Evolutionary conservation across 495 filamentous ascomycete genomes (phyloP).

Genomic region (Hypoxylon intermedium): DNA sequence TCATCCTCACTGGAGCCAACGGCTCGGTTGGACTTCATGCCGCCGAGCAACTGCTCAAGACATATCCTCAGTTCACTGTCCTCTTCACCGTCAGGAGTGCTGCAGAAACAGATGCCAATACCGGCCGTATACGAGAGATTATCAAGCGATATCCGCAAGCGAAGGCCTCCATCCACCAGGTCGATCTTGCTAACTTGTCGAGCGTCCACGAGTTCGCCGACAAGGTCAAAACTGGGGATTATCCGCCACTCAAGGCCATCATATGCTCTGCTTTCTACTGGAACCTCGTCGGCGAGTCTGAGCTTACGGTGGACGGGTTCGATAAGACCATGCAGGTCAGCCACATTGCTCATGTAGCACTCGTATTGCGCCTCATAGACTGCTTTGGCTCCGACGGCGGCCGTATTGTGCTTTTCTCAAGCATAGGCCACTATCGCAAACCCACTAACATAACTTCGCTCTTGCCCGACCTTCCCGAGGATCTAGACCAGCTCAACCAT

Average conservation of each 20-base stretch:
- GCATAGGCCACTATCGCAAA: slow-evolving; percentile 46
- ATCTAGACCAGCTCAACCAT: slow-evolving; percentile 15
- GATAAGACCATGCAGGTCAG: slow-evolving; percentile 53
- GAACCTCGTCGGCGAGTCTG: slow-evolving; percentile 47
- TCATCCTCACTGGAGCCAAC: slow-evolving; percentile 8
- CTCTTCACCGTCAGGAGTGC: not conserved
- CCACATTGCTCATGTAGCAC: slow-evolving; percentile 51
- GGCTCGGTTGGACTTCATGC: slow-evolving; percentile 8
- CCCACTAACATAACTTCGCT: slow-evolving; percentile 37
- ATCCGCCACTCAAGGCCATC: slow-evolving; percentile 48
- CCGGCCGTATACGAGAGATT: not conserved
- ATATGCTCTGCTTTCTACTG: slow-evolving; percentile 56
- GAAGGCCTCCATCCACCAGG: slow-evolving; percentile 7
- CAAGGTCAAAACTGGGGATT: slow-evolving; percentile 40
- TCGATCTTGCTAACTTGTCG: slow-evolving; percentile 50
- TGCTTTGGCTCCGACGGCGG: slow-evolving; percentile 48
- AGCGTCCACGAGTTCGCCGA: slow-evolving; percentile 47
- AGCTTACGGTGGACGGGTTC: slow-evolving; percentile 49
- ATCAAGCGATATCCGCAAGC: not conserved
- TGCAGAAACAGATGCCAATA: not conserved
- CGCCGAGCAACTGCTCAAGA: slow-evolving; percentile 1
- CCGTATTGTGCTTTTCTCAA: slow-evolving; percentile 50
- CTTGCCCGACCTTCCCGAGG: slow-evolving; percentile 19
- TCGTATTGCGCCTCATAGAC: slow-evolving; percentile 51
- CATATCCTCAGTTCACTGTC: not conserved